Evolutionary conservation across 345 rosid genomes (phyloP), one percentile per base, ranked within the genome.

Genomic region (Dipteronia sinensis): DNA sequence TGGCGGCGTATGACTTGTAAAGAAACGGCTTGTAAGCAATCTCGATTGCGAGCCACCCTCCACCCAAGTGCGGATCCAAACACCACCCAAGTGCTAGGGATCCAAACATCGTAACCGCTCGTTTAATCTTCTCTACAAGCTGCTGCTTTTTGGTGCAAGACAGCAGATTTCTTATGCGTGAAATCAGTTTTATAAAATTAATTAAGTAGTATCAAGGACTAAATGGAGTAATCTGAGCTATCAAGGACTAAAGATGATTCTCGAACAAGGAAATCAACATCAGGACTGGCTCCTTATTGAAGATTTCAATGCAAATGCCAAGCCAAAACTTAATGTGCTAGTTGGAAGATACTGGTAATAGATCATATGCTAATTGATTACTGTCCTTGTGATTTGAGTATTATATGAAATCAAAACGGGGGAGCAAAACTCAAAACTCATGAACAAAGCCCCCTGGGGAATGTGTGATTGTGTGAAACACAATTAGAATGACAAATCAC

Each of bases 1-100:
- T 88, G 65, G 94, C 85, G 20, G 89, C 83, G 71, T 87, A 89
- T 34, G 83, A 74, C 76, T 84, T 89, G 85, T 84, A 91, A 80
- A 91, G 87, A 76, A 91, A 63, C 15, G 97, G 95, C 87, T 90
- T 95, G 76, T 91, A 84, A 71, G 90, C 95, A 71, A 95, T 29
- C 89, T 91, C 98, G 31, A 95, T 79, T 11, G 98, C 94, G 7
- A 94, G 71, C n/a, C n/a, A n/a, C n/a, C n/a, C n/a, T n/a, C n/a
- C n/a, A n/a, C n/a, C n/a, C n/a, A n/a, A n/a, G n/a, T n/a, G n/a
- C n/a, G n/a, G n/a, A n/a, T n/a, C n/a, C n/a, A n/a, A n/a, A n/a
- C n/a, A n/a, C 97, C 92, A 91, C 56, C 92, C 94, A 2, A 92
- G 75, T 15, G 92, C 91, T 13, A 93, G 84, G 7, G 91, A 94